A percentile compares a stretch with the other conserved stretches of the same genome.
phyloP scores from a whole-genome alignment of 441 rosid genomes.

The Populus hybrid region DNA sequence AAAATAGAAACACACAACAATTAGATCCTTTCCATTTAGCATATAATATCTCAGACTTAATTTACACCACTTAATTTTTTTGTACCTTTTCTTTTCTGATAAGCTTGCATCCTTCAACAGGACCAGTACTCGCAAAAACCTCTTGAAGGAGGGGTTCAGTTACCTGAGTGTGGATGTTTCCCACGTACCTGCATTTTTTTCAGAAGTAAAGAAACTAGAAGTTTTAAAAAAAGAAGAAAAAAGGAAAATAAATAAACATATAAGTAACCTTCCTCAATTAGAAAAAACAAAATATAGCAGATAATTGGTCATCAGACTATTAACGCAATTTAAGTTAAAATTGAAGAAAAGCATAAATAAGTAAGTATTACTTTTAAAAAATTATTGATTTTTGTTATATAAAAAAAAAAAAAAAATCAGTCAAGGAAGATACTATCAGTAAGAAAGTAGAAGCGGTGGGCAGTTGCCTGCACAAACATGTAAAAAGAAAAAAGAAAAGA shows the following conservation, averaged over 20 bases:
- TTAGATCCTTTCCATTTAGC: background rate
- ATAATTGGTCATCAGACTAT: conserved; percentile 13
- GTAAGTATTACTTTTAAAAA: background rate
- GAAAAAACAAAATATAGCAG: conserved; percentile 17
- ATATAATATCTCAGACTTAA: background rate
- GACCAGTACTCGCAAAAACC: conserved; percentile 95
- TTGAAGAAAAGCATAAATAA: background rate
- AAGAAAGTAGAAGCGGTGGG: background rate
- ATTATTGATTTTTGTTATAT: too few relatives aligned
- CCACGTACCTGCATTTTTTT: conserved; percentile 83
- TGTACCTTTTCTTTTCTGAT: conserved; percentile 87
- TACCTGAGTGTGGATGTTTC: conserved; percentile 88
- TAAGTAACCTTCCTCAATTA: conserved; percentile 25
- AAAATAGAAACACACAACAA: background rate
- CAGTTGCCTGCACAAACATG: background rate
- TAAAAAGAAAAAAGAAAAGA: background rate
- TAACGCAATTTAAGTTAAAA: background rate
- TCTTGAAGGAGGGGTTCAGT: conserved; percentile 94
- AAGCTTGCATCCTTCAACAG: conserved; percentile 93
- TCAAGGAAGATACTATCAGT: conserved; percentile 1
- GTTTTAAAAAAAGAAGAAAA: conserved; percentile 21
- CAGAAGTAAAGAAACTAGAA: conserved; percentile 33
- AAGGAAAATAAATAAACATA: conserved; percentile 23
- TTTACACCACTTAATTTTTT: too few relatives aligned
- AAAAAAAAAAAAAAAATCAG: conserved; percentile 9